Conservation (phyloP, 805 yeast species). For the Metschnikowia matae region DNA sequence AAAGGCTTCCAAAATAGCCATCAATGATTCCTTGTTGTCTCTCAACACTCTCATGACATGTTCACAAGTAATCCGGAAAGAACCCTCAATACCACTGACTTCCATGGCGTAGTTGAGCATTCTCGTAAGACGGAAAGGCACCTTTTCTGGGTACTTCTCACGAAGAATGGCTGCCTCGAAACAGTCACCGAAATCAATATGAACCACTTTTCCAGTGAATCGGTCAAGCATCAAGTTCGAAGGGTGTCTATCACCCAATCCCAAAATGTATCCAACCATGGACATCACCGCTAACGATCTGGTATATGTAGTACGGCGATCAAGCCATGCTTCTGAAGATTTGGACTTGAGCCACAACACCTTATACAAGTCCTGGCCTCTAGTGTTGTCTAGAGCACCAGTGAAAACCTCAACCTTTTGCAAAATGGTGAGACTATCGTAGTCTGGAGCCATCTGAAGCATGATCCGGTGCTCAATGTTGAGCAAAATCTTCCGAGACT, state of each 20-base stretch:
- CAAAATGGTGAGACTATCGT: constrained; percentile 79
- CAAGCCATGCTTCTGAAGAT: constrained; percentile 96
- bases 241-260: constrained; percentile 97
- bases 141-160: constrained; percentile 97
- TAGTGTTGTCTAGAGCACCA: constrained; percentile 88
- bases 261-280: constrained; percentile 95
- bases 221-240: constrained; percentile 94
- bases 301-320: constrained; percentile 93
- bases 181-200: constrained; percentile 98
- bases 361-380: constrained; percentile 94
- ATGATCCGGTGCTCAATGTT: constrained; percentile 93
- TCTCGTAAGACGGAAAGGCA: constrained; percentile 92
- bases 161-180: constrained; percentile 96
- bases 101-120: constrained; percentile 99
- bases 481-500: constrained; percentile 79
- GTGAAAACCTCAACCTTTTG: constrained; percentile 97
- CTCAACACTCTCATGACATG: constrained; percentile 94
- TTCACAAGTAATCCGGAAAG: constrained; percentile 93
- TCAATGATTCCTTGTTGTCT: constrained; percentile 89
- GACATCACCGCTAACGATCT: constrained; percentile 97
- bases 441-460: constrained; percentile 97
- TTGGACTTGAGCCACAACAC: constrained; percentile 95
- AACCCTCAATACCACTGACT: constrained; percentile 97
- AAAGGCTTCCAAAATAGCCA: constrained; percentile 97
- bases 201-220: constrained; percentile 91